Percentiles rank a stretch among this genome's conserved stretches.
Evolutionary conservation across 2,329 filamentous ascomycete species (phyloP).

Genomic region (Cladophialophora immunda): DNA sequence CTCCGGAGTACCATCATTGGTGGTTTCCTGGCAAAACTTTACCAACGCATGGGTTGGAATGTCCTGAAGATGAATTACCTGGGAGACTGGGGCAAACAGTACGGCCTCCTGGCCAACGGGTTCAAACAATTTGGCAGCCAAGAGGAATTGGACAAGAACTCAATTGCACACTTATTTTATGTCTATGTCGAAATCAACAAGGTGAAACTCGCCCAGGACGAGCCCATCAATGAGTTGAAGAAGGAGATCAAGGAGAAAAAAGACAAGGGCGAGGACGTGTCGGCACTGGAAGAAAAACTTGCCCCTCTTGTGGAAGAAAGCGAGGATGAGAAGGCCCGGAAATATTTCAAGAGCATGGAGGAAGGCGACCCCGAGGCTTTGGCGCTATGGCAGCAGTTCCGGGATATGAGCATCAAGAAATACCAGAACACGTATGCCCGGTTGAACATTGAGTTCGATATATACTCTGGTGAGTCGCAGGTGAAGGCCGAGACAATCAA

Average conservation of each 20-base stretch:
- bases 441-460: slow-evolving; percentile 71
- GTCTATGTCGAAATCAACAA: slow-evolving; percentile 72
- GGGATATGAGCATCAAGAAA: slow-evolving; percentile 70
- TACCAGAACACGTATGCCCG: slow-evolving; percentile 71
- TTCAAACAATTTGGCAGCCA: slow-evolving; percentile 70
- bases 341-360: slow-evolving; percentile 74
- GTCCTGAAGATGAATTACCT: slow-evolving; percentile 72
- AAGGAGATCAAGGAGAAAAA: slow-evolving; percentile 58
- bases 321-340: slow-evolving; percentile 59
- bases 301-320: slow-evolving; percentile 60
- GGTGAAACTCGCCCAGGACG: slow-evolving; percentile 65
- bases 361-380: slow-evolving; percentile 68
- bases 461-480: slow-evolving; percentile 75
- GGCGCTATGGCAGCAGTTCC: slow-evolving; percentile 69
- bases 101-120: slow-evolving; percentile 67
- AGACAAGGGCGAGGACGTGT: slow-evolving; percentile 58
- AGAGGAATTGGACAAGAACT: slow-evolving; percentile 66
- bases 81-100: slow-evolving; percentile 75
- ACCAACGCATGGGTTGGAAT: slow-evolving; percentile 68
- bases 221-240: slow-evolving; percentile 63
- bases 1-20: slow-evolving; percentile 73
- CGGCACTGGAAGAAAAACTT: slow-evolving; percentile 56
- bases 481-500: slow-evolving; percentile 70
- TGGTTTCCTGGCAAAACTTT: slow-evolving; percentile 70
- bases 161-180: slow-evolving; percentile 71